Conservation (phyloP, 2,329 filamentous ascomycete genomes). For the Pseudocercospora fijiensis region DNA sequence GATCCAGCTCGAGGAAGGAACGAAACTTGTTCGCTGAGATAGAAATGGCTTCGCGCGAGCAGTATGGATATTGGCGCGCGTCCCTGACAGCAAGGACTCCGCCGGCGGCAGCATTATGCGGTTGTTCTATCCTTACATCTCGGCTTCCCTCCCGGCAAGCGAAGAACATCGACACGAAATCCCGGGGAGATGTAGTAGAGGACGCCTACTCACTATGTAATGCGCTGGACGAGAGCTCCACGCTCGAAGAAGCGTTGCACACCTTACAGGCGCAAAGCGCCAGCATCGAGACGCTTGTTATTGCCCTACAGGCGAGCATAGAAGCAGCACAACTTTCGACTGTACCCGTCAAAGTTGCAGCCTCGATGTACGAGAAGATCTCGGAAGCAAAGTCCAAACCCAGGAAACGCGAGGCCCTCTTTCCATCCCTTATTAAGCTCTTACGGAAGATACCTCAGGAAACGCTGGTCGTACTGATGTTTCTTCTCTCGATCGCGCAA, state of each 20-base stretch:
- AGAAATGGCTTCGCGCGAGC: slow-evolving; percentile 21
- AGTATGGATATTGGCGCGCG: slow-evolving; percentile 22
- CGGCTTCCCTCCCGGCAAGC: slow-evolving; percentile 7
- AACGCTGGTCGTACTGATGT: slow-evolving; percentile 20
- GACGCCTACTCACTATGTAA: not conserved
- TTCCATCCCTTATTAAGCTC: slow-evolving; percentile 17
- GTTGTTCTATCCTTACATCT: slow-evolving; percentile 14
- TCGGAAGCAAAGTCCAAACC: slow-evolving; percentile 12
- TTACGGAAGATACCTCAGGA: slow-evolving; percentile 23
- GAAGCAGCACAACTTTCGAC: slow-evolving; percentile 6
- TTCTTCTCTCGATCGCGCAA: slow-evolving; percentile 19
- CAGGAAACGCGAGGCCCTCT: slow-evolving; percentile 10
- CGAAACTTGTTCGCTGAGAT: slow-evolving; percentile 14
- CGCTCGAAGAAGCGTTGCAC: not conserved
- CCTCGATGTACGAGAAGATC: slow-evolving; percentile 17
- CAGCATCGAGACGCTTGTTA: not conserved
- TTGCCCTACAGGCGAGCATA: slow-evolving; percentile 12
- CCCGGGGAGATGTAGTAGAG: not conserved
- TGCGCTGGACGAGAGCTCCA: not conserved
- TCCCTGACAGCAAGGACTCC: slow-evolving; percentile 15
- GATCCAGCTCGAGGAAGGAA: not conserved
- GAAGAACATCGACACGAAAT: not conserved
- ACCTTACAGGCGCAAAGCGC: not conserved
- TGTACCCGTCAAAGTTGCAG: slow-evolving; percentile 11
- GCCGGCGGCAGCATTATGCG: slow-evolving; percentile 19